Base-by-base conservation (phyloP, 2,329 filamentous ascomycete species). In the Colletotrichum lupini region DNA sequence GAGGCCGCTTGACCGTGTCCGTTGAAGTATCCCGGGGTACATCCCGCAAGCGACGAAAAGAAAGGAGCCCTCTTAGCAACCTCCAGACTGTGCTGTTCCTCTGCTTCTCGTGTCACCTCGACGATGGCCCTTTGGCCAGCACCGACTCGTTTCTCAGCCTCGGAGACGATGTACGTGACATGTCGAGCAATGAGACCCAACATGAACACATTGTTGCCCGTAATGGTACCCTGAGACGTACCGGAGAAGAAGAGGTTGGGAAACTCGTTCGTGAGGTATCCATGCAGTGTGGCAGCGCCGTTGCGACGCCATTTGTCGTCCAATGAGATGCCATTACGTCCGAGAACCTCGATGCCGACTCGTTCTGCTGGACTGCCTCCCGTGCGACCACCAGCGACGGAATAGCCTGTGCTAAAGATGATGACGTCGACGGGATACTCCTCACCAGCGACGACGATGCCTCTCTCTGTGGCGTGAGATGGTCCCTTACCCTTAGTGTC, bases 401-500 rank as follows among this genome's bases (percentile, higher is more conserved):
- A 49, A 56, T 22, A 77, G 5, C 76, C 76, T 1, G 76, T 77
- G 16, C 56, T 64, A 11, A 77, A 63, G 22, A 78, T 58, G 12
- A 78, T 55, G 7, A 74, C 42, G 46, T 92, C 82, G 16, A 87
- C 76, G 1, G 83, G 80, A 75, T 89, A 87, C 59, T 88, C 85
- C 42, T 83, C 78, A 16, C 82, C 86, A 55, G 82, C 83, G 5
- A 84, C 84, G 0, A 88, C 79, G 5, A 90, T 79, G 11, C 90
- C 88, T 73, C 85, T 83, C 42, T 49, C 42, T n/a, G 42, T 49
- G 7, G 87, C 88, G 22, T 87, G 79, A 0, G 90, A 92, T 77
- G 92, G 88, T 0, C 42, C 42, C 7, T n/a, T 49, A 0, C 42
- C 42, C 7, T 49, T 9, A 1, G 42, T 49, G 42, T 49, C 42